Evolutionary conservation across 371 early-diverging fungal species (phyloP), one percentile per base, ranked within the genome.

Genomic region (Nematocida major): DNA sequence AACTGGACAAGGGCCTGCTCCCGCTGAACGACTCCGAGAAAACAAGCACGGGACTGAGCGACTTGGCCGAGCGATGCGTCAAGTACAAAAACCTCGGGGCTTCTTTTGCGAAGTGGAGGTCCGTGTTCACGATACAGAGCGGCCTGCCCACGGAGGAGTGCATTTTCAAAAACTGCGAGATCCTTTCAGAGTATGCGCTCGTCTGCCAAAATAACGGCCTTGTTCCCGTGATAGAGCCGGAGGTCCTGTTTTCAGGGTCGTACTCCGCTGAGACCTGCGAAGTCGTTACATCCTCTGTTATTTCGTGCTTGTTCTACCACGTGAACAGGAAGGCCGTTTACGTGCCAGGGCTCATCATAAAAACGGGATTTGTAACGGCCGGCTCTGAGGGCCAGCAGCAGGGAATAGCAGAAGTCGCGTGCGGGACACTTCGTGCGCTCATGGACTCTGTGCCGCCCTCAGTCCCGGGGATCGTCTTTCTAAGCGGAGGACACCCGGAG

Each of bases 211-310:
- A 79, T 20, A 84, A 87, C 80, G 84, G 87, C 30, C 79, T 88
- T 49, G 88, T 88, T 38, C 89, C 89, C 26, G 88, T 89, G 57
- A 88, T 89, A 39, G 89, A 89, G 80, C 89, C 89, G 49, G 89
- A 89, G 79, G 86, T 89, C 36, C 82, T 88, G 34, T 87, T 87
- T 86, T 87, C 88, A 67, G 89, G 89, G 51, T 80, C 83, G 62
- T 87, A 88, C 83, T 82, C 84, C 51, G 77, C 87, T 22, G 86
- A 87, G 59, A 69, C 81, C 36, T 85, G 87, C 50, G 80, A 85
- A 26, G 76, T 77, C 32, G 85, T 84, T 5, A 84, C 86, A 47
- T 82, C 83, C 48, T 65, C 80, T 34, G 88, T 89, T 28, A 81
- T 88, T 39, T 85, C 85, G 65, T 81, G 82, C 65, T 82, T 87